Evolutionary conservation across 129 eudicot genomes (phyloP), one percentile per base, ranked within the genome.

Genomic region (Artemisia tridentata): DNA sequence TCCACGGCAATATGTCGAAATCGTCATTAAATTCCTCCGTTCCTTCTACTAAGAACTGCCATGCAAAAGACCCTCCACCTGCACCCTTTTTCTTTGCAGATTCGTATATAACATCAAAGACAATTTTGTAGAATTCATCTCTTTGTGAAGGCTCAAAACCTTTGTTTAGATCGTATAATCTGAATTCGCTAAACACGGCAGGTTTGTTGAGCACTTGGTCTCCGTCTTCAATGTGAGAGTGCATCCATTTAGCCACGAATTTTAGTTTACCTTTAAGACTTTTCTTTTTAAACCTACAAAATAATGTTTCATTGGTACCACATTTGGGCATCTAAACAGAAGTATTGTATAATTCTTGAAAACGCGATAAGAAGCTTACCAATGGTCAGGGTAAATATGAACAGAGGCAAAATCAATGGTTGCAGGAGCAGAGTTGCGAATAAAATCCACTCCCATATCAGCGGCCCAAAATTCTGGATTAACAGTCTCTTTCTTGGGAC

Each of bases 331-430:
- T 19, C 11, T 0, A 34, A 53, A 67, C 46, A 27, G 14, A 67
- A 68, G 21, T 31, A 21, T 34, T n/a, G 21, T 64, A 50, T 11
- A 31, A 17, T 64, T 53, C 50, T 16, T 55, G 41, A 67, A 58
- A 75, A 9, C 38, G 12, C 1, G 31, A 74, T 10, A n/a, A 75
- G 68, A 23, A 51, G 69, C 79, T 76, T 79, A 93, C 98, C 98
- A 93, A 55, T 93, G 96, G 84, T 93, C 98, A 64, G 98, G 98
- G 80, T 93, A 93, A 20, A 93, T 85, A 82, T 93, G 98, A 76
- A 89, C 91, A 5, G 97, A 89, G 54, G 98, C 98, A 66, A 93
- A 93, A 77, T 93, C 98, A 1, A 93, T 66, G 45, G 92, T 79
- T 1, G 97, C 78, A 68, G 87, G 76, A 77, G 80, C 84, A 60